Evolutionary conservation across 257 asterid genomes (phyloP).

Genomic region (Jacaranda mimosifolia): DNA sequence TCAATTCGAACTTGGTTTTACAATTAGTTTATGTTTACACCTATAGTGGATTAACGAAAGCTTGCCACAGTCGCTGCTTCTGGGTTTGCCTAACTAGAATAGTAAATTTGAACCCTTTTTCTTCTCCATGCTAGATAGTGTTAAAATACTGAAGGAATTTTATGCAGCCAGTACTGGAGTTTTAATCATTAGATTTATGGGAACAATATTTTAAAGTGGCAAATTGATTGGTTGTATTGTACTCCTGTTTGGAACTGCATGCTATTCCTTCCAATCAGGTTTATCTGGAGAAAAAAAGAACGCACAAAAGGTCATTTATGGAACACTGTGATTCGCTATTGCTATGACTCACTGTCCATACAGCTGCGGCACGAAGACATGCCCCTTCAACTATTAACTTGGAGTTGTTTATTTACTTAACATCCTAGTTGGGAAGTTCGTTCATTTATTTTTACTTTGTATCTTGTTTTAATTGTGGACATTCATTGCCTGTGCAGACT

Average conservation of each 20-base stretch:
- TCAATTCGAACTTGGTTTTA: constrained; percentile 10
- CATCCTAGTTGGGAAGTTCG: background rate
- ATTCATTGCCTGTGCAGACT: constrained; percentile 53
- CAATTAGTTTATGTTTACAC: constrained; percentile 1
- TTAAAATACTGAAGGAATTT: no score
- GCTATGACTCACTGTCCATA: background rate
- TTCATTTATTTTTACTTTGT: background rate
- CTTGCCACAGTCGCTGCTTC: background rate
- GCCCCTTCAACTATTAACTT: background rate
- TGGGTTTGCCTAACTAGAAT: background rate
- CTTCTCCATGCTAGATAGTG: no score
- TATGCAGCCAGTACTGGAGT: no score
- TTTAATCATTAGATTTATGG: no score
- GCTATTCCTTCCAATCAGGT: no score
- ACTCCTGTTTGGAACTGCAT: no score
- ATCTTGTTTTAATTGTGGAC: constrained; percentile 1
- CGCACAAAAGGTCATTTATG: no score
- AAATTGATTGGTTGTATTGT: no score
- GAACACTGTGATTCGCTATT: background rate
- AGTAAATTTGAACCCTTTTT: background rate
- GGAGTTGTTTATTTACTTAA: background rate
- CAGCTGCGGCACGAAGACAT: background rate
- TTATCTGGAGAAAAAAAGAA: no score
- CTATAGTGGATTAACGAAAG: constrained; percentile 10
- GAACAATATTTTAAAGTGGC: no score